Evolutionary conservation across 306 rosid species (phyloP).

Genomic region (Abrus pulchellus): DNA sequence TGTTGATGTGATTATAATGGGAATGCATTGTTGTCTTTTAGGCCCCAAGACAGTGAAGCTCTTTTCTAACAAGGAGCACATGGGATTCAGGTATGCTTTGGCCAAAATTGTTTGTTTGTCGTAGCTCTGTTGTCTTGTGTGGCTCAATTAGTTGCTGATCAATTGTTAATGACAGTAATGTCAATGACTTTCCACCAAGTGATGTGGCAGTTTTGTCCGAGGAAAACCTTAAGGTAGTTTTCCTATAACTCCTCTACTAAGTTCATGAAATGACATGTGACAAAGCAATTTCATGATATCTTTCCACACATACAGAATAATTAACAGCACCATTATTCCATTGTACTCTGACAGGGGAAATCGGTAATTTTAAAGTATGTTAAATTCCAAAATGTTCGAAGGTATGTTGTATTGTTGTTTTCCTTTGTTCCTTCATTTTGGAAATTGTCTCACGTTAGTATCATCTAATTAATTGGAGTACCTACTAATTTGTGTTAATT

Average conservation of each 20-base stretch:
- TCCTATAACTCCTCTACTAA: constrained; percentile 10
- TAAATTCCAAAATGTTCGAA: constrained; percentile 96
- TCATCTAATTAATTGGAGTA: constrained; percentile 26
- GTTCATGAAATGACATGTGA: constrained; percentile 27
- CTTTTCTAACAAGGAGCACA: constrained; percentile 94
- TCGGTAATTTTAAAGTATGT: constrained; percentile 84
- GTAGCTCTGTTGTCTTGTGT: constrained; percentile 12
- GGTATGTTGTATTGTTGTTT: constrained; percentile 62
- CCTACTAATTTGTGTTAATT: constrained; percentile 42
- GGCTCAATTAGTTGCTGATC: constrained; percentile 44
- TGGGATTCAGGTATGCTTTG: constrained; percentile 90
- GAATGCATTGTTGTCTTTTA: constrained; percentile 56
- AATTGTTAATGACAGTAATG: constrained; percentile 74
- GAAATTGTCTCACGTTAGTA: constrained; percentile 14
- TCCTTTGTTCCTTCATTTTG: constrained; percentile 19
- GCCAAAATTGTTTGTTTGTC: constrained; percentile 30
- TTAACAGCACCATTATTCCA: constrained; percentile 23
- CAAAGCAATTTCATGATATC: constrained; percentile 49
- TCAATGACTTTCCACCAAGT: constrained; percentile 86
- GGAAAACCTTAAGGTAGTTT: constrained; percentile 74
- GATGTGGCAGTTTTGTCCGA: constrained; percentile 74
- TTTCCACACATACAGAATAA: not conserved
- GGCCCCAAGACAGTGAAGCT: constrained; percentile 96
- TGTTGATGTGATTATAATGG: constrained; percentile 32
- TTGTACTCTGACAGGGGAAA: constrained; percentile 72